Base-by-base conservation (phyloP, 495 filamentous ascomycete genomes). In the Penicillium soppii region DNA sequence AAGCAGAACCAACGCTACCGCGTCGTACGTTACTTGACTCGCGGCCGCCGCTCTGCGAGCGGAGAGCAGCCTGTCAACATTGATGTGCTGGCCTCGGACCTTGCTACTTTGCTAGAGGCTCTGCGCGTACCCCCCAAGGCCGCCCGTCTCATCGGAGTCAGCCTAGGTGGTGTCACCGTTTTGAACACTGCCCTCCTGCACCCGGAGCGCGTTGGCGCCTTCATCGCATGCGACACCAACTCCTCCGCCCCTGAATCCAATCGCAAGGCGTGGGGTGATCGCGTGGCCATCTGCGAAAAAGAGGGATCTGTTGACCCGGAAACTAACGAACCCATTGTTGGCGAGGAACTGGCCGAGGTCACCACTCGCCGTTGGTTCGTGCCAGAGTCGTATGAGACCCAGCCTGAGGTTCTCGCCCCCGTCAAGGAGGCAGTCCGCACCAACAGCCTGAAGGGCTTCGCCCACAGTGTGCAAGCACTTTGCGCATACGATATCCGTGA, bases 221-320 rank as follows among this genome's bases (percentile, higher is more conserved):
- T 91, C 67, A 72, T 92, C 29, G 77, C 85, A 8, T 92, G 89
- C 70, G 89, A 92, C 67, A 91, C 89, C 58, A 90, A 88, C 65
- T 79, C 79, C 5, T 75, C 81, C 7, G 78, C 79, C 0, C 84
- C 84, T 36, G 72, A 83, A 26, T 82, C 83, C 16, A 92, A 92
- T 69, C 80, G 80, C 6, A 80, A 80, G 39, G 86, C 86, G 2
- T 94, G 89, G 89, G 82, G 79, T 45, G 86, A 90, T 39, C 84
- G 89, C 13, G 86, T 88, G 45, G 82, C 73, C 2, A 60, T 90
- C n/a, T 81, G 83, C 0, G 84, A 87, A 63, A 67, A 70, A 19
- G 76, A 84, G 39, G 76, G 76, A 25, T 75, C 76, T 17, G 58
- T 47, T 2, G 55, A 69, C 44, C 50, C 60, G 3, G 52, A 60